Conservation (phyloP, 805 yeast species). For the Metschnikowia baotianmanensis region DNA sequence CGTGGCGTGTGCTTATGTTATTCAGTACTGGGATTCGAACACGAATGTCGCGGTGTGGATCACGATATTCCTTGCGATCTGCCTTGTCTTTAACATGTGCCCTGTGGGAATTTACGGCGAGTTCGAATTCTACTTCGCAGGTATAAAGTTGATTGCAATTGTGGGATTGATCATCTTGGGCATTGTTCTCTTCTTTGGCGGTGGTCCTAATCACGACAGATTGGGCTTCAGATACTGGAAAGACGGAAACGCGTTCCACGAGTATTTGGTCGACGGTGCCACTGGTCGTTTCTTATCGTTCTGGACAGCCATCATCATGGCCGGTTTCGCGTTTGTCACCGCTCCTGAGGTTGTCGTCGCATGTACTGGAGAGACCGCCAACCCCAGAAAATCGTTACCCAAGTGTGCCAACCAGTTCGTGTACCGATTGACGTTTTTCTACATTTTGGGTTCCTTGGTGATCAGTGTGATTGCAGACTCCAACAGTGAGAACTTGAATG, state of each 20-base stretch:
- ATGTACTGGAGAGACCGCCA: conserved; percentile 56
- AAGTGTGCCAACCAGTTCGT: conserved; percentile 61
- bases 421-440: conserved; percentile 45
- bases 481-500: conserved; percentile 23
- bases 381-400: conserved; percentile 58
- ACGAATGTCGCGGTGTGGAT: conserved; percentile 42
- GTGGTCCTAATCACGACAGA: conserved; percentile 22
- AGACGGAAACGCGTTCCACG: conserved; percentile 32
- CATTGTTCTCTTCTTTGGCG: conserved; percentile 21
- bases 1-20: conserved; percentile 20
- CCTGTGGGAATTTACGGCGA: conserved; percentile 20
- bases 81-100: conserved; percentile 16
- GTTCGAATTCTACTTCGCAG: conserved; percentile 20
- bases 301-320: conserved; percentile 27
- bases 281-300: conserved; percentile 23
- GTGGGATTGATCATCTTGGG: conserved; percentile 22
- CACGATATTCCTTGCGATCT: conserved; percentile 25
- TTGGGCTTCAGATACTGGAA: conserved; percentile 23
- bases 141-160: conserved; percentile 20
- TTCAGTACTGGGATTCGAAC: conserved; percentile 21
- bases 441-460: conserved; percentile 38
- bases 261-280: conserved; percentile 37
- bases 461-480: conserved; percentile 39
- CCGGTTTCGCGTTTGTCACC: conserved; percentile 27
- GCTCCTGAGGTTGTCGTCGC: conserved; percentile 54